Percentiles rank a stretch among this genome's conserved stretches.
These are phyloP conservation scores for Phialophora chinensis DNA, from an alignment of 2,329 filamentous ascomycete genomes.

Conservation along the genomic window DNA sequence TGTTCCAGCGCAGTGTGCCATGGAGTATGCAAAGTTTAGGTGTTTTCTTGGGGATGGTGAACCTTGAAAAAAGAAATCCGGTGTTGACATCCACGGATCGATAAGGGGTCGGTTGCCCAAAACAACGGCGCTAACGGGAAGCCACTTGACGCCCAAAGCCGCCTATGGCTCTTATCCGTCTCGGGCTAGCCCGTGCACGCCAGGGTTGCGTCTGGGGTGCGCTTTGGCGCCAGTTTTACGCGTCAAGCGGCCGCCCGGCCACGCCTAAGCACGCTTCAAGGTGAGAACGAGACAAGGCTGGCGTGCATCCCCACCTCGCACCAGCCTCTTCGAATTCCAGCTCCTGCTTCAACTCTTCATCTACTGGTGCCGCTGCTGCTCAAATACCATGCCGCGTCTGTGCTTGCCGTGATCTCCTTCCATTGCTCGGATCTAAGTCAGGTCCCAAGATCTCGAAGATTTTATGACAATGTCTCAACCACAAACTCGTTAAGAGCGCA, in stretches of 20 bases:
- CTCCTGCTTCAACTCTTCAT: slow-evolving; percentile 6
- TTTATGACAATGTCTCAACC: slow-evolving; percentile 1
- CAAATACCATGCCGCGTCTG: slow-evolving; percentile 15
- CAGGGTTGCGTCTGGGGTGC: not conserved
- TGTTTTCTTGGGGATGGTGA: slow-evolving; percentile 4
- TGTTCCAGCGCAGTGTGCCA: not conserved
- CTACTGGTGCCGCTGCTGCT: not conserved
- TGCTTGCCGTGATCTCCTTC: not conserved
- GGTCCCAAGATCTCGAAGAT: slow-evolving; percentile 8
- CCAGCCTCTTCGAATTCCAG: slow-evolving; percentile 11
- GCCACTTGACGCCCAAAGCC: not conserved
- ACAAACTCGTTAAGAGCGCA: not conserved
- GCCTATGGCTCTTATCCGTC: not conserved
- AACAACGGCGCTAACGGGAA: slow-evolving; percentile 15
- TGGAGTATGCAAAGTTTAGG: not conserved
- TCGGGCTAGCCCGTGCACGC: not conserved
- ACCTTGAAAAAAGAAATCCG: slow-evolving; percentile 9
- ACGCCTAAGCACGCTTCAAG: not conserved
- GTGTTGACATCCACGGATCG: slow-evolving; percentile 20
- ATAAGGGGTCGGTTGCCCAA: slow-evolving; percentile 13
- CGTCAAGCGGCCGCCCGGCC: slow-evolving; percentile 8
- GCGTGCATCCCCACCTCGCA: slow-evolving; percentile 2
- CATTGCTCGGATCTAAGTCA: not conserved
- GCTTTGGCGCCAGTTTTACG: slow-evolving; percentile 14
- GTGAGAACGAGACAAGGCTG: not conserved